Base-by-base conservation (phyloP, 1,284 basidiomycete species). In the Pseudozyma sp. region DNA sequence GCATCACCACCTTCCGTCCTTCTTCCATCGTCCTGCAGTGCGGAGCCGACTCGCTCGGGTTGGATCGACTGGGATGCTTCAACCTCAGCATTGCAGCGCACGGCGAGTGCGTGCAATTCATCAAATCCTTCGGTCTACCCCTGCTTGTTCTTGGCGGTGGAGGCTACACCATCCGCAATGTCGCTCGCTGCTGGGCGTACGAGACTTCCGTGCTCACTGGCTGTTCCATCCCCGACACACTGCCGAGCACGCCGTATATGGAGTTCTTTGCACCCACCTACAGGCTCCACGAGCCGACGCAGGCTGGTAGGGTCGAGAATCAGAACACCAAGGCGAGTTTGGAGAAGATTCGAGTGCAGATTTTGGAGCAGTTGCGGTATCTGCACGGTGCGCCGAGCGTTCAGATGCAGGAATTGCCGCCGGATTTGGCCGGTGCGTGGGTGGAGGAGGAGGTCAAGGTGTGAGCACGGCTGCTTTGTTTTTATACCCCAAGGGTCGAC, bases 81-180 rank as follows among this genome's bases (percentile, higher is more conserved):
- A 99, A 99, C 81, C 88, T 99, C 11, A 95, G 93, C n/a, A 98
- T 98, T 73, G 92, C 93, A n/a, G 96, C 94, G 0, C 96, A 99
- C 80, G 96, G 96, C 37, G 95, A 98, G 86, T 98, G 96, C 84
- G 95, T 99, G 13, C 91, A 95, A 79, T 97, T 95, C 85, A 94
- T 98, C 64, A 91, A 95, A 78, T 91, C 91, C 59, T 98, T 94
- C 86, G 90, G 91, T 65, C 89, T 97, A 0, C 96, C 96, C 0
- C 86, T 98, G 6, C 87, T 99, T 16, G 92, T 97, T 7, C 85
- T 99, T 2, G 96, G 96, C 17, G 96, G 96, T 1, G 96, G 96
- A 1, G 96, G 96, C 0, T 99, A 99, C 84, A 95, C 92, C 2
- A 92, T 94, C 79, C 75, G 84, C 53, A 97, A 96, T 78, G 96